Base-by-base conservation (phyloP, 345 rosid genomes). In the Hibiscus syriacus region DNA sequence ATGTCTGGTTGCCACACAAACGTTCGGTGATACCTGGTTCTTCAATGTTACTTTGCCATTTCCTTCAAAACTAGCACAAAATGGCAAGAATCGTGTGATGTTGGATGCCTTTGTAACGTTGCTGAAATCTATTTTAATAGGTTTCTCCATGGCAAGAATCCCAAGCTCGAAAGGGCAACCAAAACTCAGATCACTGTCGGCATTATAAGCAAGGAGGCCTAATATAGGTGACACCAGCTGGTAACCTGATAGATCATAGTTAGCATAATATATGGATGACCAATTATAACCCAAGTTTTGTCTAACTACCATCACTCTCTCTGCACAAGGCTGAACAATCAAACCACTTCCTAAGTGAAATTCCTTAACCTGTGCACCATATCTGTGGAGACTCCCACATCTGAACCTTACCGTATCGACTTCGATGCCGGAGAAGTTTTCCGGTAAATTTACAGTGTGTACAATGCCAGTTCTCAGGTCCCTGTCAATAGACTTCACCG, bases 231-330 rank as follows among this genome's bases (percentile, higher is more conserved):
- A 89, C 16, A 87, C 81, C 0, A 90, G 90, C 54, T 66, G 80
- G 70, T 93, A 93, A 54, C 96, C 94, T n/a, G 96, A 85, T 62
- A 93, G 73, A 76, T 89, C 90, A 67, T 85, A 90, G 57, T 85
- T 85, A 27, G 87, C 70, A 66, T 82, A 90, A 59, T 82, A 93
- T 5, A 87, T 74, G 26, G 90, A 80, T 12, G 95, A 94, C 97
- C 97, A 89, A 7, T 90, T 80, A 36, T 69, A 50, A 5, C 85
- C 95, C 59, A 94, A 73, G 72, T 76, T 79, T 78, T 90, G 99
- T 70, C 82, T 78, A 22, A 94, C 83, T 41, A 94, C 74, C 80
- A 94, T 73, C 38, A 90, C 86, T 80, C 99, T 89, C 67, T 87
- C 95, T 11, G 75, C 84, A 64, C 99, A 90, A 22, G 99, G 96